A percentile compares a stretch with the other conserved stretches of the same genome.
Evolutionary conservation across 306 rosid species (phyloP).

Genomic region (Malus domestica): DNA sequence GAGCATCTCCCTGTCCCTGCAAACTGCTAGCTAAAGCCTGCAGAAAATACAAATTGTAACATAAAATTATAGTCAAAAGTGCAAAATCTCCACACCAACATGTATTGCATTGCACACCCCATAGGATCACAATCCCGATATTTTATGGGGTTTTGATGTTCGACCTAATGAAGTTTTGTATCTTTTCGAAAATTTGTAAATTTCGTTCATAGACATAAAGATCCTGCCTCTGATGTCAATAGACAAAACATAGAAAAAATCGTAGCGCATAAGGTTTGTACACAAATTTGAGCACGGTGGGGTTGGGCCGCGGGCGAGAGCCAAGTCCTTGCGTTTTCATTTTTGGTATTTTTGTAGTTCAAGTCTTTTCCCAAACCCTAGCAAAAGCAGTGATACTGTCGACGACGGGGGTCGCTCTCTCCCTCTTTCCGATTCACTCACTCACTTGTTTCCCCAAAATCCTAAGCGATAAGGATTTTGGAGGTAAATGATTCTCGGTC

Average conservation of each 20-base stretch:
- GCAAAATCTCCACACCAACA: slow-evolving; percentile 2
- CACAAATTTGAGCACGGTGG: too few species aligned
- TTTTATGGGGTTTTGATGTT: slow-evolving; percentile 34
- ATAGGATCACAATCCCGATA: slow-evolving; percentile 31
- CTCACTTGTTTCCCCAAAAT: too few species aligned
- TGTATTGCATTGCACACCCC: slow-evolving; percentile 5
- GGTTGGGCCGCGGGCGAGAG: too few species aligned
- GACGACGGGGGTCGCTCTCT: too few species aligned
- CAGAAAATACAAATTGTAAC: slow-evolving; percentile 10
- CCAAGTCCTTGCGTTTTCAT: too few species aligned
- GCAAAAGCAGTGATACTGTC: too few species aligned
- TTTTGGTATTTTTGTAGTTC: too few species aligned
- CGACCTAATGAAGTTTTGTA: slow-evolving; percentile 7
- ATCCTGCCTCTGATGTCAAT: neutral
- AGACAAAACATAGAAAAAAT: neutral
- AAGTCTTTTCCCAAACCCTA: too few species aligned
- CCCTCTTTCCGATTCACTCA: too few species aligned
- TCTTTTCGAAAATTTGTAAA: slow-evolving; percentile 17
- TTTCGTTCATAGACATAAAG: neutral
- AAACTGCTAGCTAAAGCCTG: slow-evolving; percentile 13
- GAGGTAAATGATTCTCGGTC: too few species aligned
- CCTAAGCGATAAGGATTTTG: too few species aligned
- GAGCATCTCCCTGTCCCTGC: neutral
- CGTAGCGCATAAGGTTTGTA: neutral
- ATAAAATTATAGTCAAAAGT: slow-evolving; percentile 9